A percentile compares a stretch with the other conserved stretches of the same genome.
phyloP scores from a whole-genome alignment of 805 yeast species.

The Wickerhamiella occidentalis region DNA sequence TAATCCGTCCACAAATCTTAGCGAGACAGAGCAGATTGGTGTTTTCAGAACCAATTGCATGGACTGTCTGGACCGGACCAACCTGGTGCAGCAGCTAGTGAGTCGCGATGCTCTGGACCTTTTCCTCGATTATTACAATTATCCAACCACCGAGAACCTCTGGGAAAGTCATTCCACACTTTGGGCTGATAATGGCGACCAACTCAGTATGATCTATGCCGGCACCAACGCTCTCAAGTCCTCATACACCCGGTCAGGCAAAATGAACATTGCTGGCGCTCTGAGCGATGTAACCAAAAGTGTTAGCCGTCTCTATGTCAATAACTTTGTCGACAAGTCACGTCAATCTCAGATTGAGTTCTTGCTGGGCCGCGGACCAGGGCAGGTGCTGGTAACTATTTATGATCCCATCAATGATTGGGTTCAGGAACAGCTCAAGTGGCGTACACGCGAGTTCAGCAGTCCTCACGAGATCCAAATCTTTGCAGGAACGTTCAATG shows the following conservation, averaged over 20 bases:
- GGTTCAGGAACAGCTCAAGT: constrained; percentile 52
- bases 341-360: constrained; percentile 85
- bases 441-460: constrained; percentile 43
- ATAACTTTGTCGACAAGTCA: constrained; percentile 84
- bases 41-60: constrained; percentile 87
- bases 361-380: constrained; percentile 66
- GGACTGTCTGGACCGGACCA: constrained; percentile 91
- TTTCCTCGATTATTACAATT: constrained; percentile 33
- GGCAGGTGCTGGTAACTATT: constrained; percentile 55
- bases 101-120: constrained; percentile 53
- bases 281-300: constrained; percentile 95
- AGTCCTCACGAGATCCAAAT: constrained; percentile 47
- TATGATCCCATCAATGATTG: constrained; percentile 84
- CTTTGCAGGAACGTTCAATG: constrained; percentile 76
- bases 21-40: constrained; percentile 71
- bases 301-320: constrained; percentile 87
- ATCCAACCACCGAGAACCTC: constrained; percentile 38
- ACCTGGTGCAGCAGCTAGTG: constrained; percentile 64
- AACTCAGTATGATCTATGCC: constrained; percentile 86
- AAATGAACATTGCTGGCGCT: constrained; percentile 94
- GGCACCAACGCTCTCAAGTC: constrained; percentile 96
- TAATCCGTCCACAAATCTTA: constrained; percentile 44
- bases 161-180: constrained; percentile 66
- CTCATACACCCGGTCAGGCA: constrained; percentile 87
- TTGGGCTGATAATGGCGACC: constrained; percentile 99